phyloP scores from a whole-genome alignment of 108 stramenopile genomes.

The Skeletonema menzelii region DNA sequence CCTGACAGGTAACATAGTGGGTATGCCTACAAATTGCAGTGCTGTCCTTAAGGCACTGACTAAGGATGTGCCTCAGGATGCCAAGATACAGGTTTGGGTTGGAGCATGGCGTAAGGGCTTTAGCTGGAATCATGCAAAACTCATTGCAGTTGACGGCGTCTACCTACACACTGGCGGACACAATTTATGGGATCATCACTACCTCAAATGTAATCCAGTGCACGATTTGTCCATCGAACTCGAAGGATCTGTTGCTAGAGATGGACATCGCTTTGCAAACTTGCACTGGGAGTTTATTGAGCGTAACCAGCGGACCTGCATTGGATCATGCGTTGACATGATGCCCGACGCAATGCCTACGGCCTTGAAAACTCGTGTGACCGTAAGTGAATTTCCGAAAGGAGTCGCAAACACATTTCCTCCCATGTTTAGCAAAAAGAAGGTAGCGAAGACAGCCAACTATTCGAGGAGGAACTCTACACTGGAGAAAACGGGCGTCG shows the following conservation, averaged over 20 bases:
- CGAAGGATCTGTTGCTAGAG: slow-evolving; percentile 51
- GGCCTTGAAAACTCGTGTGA: slow-evolving; percentile 36
- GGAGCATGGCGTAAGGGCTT: slow-evolving; percentile 64
- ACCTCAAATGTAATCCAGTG: slow-evolving; percentile 51
- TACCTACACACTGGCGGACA: slow-evolving; percentile 64
- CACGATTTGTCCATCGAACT: slow-evolving; percentile 59
- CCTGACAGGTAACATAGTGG: slow-evolving; percentile 65
- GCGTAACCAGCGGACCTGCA: slow-evolving; percentile 49
- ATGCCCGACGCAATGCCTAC: slow-evolving; percentile 55
- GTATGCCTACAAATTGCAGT: slow-evolving; percentile 61
- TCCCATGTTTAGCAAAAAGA: slow-evolving; percentile 23
- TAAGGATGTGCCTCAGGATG: slow-evolving; percentile 53
- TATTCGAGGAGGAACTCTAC: neutral
- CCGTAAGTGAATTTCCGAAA: slow-evolving; percentile 46
- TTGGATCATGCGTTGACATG: slow-evolving; percentile 52
- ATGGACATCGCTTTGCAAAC: slow-evolving; percentile 64
- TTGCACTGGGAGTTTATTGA: slow-evolving; percentile 58
- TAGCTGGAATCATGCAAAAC: slow-evolving; percentile 67
- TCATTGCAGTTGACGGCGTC: slow-evolving; percentile 71
- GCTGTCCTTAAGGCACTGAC: slow-evolving; percentile 46
- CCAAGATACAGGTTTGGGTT: slow-evolving; percentile 55
- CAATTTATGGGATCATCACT: slow-evolving; percentile 63
- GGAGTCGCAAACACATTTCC: slow-evolving; percentile 25
- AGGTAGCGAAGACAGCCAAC: slow-evolving; percentile 9
- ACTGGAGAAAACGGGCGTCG: neutral